A percentile compares a stretch with the other conserved stretches of the same genome.
These are phyloP conservation scores for Kazachstania africana DNA, from an alignment of 805 yeast species.

Conservation along the genomic window DNA sequence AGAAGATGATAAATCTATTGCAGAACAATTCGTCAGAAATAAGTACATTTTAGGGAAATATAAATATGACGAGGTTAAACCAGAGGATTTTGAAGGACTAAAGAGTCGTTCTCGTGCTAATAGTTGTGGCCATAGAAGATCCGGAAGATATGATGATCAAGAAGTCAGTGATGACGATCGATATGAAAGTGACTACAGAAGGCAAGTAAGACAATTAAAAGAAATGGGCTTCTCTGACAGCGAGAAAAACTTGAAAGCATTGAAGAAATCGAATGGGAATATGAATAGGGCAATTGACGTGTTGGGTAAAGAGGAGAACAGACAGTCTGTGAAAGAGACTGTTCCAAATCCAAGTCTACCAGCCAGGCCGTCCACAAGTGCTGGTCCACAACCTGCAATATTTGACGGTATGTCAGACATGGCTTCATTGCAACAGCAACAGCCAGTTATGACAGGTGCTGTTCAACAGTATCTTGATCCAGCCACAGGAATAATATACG, in stretches of 20 bases:
- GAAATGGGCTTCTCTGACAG: no score
- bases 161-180: conserved; percentile 3
- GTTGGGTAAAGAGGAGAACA: no score
- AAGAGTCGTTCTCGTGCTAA: conserved; percentile 2
- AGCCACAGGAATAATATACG: conserved; percentile 54
- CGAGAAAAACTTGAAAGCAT: no score
- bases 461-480: conserved; percentile 64
- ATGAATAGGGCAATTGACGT: no score
- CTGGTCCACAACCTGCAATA: conserved; percentile 6
- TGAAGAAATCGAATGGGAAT: no score
- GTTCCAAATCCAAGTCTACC: no score
- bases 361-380: background rate
- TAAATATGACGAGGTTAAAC: conserved; percentile 21
- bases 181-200: no score
- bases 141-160: conserved; percentile 3
- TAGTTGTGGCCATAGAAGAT: background rate
- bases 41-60: conserved; percentile 60
- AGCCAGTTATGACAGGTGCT: conserved; percentile 18
- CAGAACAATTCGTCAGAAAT: conserved; percentile 49
- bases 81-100: conserved; percentile 21
- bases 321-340: no score
- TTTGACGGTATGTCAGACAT: conserved; percentile 23
- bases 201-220: no score
- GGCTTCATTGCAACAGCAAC: conserved; percentile 10
- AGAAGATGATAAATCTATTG: conserved; percentile 47